Percentiles rank a stretch among this genome's conserved stretches.
phyloP scores from a whole-genome alignment of 2,329 filamentous ascomycete species.

The Colletotrichum brevisporum region DNA sequence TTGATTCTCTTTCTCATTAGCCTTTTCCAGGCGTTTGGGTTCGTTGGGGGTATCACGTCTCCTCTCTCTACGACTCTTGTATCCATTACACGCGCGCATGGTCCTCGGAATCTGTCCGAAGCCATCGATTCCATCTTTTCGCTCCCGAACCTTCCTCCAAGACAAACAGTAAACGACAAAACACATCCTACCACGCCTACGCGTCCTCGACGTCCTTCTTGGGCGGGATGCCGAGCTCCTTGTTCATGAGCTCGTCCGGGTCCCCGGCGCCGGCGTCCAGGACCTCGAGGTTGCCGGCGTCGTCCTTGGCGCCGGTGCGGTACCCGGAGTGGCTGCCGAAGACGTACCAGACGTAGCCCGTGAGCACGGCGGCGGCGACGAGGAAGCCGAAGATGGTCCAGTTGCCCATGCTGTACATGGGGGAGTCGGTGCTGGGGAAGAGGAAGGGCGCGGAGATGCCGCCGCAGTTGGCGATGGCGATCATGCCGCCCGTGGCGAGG shows the following conservation, averaged over 20 bases:
- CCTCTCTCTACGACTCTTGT: background rate
- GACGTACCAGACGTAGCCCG: constrained; percentile 49
- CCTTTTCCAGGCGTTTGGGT: no score
- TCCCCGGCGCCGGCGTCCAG: constrained; percentile 42
- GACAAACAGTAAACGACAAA: no score
- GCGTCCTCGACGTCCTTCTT: constrained; percentile 41
- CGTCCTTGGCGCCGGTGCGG: constrained; percentile 44
- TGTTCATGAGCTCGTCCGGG: constrained; percentile 44
- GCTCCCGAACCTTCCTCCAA: no score
- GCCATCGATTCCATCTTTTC: background rate
- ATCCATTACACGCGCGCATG: background rate
- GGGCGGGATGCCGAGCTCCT: constrained; percentile 40
- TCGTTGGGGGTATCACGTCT: constrained; percentile 12
- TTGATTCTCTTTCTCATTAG: no score
- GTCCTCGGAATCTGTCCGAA: background rate
- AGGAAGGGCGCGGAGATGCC: constrained; percentile 52
- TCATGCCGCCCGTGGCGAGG: constrained; percentile 52
- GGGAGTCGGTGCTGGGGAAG: constrained; percentile 48
- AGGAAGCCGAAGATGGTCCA: constrained; percentile 53
- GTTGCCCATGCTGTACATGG: constrained; percentile 53
- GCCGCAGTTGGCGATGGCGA: constrained; percentile 51
- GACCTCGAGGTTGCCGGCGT: constrained; percentile 43
- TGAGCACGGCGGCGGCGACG: constrained; percentile 44
- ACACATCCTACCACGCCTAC: background rate
- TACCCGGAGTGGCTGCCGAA: constrained; percentile 51